phyloP scores from a whole-genome alignment of 2,329 filamentous ascomycete species.

The Aspergillus thermomutatus region DNA sequence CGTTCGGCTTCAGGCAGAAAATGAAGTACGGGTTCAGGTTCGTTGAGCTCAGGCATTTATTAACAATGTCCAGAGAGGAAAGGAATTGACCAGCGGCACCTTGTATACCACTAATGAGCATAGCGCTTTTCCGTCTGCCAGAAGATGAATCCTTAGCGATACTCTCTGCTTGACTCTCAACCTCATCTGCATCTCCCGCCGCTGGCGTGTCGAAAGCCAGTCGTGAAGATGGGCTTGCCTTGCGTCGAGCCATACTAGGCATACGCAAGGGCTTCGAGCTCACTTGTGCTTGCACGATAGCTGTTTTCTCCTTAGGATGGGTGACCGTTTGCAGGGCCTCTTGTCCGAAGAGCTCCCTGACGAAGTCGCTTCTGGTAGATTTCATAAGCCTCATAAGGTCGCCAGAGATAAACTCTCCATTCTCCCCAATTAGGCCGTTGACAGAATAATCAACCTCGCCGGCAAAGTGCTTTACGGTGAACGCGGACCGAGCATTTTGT shows the following conservation, averaged over 20 bases:
- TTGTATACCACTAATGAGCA: conserved; percentile 54
- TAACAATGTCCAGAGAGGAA: conserved; percentile 83
- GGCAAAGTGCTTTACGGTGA: conserved; percentile 92
- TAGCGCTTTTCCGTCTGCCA: conserved; percentile 36
- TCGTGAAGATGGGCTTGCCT: conserved; percentile 55
- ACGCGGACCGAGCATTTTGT: conserved; percentile 73
- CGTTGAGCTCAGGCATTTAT: conserved; percentile 74
- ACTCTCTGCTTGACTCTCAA: conserved; percentile 32
- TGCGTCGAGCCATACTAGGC: conserved; percentile 85
- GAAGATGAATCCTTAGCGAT: conserved; percentile 22
- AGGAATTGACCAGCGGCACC: conserved; percentile 92
- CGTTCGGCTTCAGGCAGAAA: conserved; percentile 96
- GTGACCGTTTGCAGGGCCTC: conserved; percentile 87
- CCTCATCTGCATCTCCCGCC: conserved; percentile 40
- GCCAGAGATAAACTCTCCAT: conserved; percentile 91
- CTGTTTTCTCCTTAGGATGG: conserved; percentile 85
- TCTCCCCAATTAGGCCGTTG: conserved; percentile 85
- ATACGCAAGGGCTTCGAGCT: conserved; percentile 91
- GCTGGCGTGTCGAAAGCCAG: conserved; percentile 32
- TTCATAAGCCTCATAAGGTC: conserved; percentile 94
- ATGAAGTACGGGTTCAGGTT: conserved; percentile 94
- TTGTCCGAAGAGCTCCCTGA: conserved; percentile 90
- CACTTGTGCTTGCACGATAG: conserved; percentile 93
- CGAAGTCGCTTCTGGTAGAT: conserved; percentile 81
- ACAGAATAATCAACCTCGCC: conserved; percentile 94